Evolutionary conservation across 164 flowering plant species (phyloP), one percentile per base, ranked within the genome.

Genomic region (Berberis vulgaris): DNA sequence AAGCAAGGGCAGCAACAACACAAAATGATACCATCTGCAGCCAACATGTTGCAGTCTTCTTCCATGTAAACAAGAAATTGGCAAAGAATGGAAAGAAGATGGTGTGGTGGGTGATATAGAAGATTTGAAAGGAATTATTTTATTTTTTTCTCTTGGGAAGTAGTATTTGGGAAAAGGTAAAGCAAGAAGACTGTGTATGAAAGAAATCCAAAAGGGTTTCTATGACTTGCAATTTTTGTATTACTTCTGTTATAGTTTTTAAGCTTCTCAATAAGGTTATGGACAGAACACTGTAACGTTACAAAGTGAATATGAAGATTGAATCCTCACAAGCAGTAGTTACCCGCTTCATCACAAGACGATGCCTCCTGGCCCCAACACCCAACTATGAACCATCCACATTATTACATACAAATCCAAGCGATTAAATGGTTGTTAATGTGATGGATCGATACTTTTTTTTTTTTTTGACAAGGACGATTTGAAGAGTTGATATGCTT

Each of bases 1-100:
- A 85, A 72, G 70, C 89, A 88, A 45, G 83, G 86, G 76, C 89
- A 85, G 70, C 96, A 89, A 68, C 91, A 89, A 0, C 83, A 81
- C 54, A 85, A 44, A 50, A 83, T 86, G 8, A 87, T 61, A 55
- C 87, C 83, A 63, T 89, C 92, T 4, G 85, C 85, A n/a, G 82
- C 83, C 26, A 89, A 60, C 54, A 56, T 61, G 75, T 82, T 82
- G 55, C 71, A 71, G 55, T 85, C 96, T 77, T 84, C 95, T 26
- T 26, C 0, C 95, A 85, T 88, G 69, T 63, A 57, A 44, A 2
- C 50, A 7, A 42, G 49, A 6, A 57, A 41, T 26, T 40, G 64
- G 42, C 45, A 54, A 62, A 54, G 41, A 61, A 52, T 13, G 66
- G 59, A 56, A 0, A 26, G 68, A 52, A n/a, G 49, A 38, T n/a